Conservation (phyloP, 2,329 filamentous ascomycete genomes). For the Colletotrichum sp. region DNA sequence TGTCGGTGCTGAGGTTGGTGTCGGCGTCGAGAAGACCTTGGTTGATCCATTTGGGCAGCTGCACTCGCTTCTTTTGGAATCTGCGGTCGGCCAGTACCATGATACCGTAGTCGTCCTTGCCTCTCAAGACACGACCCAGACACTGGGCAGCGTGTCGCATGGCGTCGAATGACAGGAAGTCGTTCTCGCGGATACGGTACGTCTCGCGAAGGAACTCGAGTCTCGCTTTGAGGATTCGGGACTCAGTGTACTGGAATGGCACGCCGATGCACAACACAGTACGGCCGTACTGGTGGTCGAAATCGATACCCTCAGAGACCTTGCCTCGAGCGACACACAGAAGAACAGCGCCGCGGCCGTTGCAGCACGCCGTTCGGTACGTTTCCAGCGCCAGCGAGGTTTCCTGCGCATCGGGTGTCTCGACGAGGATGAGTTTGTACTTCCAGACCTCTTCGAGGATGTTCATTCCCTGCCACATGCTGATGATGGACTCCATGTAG, state of each 20-base stretch:
- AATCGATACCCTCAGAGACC: slow-evolving; percentile 98
- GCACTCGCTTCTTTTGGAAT: slow-evolving; percentile 88
- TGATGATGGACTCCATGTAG: slow-evolving; percentile 99
- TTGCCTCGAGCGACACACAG: slow-evolving; percentile 97
- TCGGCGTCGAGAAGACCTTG: slow-evolving; percentile 86
- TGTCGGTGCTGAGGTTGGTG: slow-evolving; percentile 91
- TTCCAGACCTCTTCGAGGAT: slow-evolving; percentile 99
- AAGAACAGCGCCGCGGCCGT: slow-evolving; percentile 90
- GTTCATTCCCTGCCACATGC: slow-evolving; percentile 99
- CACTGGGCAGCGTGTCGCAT: slow-evolving; percentile 99
- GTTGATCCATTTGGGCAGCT: slow-evolving; percentile 96
- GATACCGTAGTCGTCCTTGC: slow-evolving; percentile 99
- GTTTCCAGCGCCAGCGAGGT: slow-evolving; percentile 95
- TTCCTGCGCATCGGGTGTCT: slow-evolving; percentile 97
- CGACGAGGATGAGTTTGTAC: slow-evolving; percentile 96
- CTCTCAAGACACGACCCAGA: slow-evolving; percentile 88
- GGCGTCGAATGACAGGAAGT: slow-evolving; percentile 97
- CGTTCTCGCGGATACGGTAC: slow-evolving; percentile 95
- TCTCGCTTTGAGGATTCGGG: slow-evolving; percentile 91
- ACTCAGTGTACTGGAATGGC: slow-evolving; percentile 98
- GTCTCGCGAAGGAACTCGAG: slow-evolving; percentile 97
- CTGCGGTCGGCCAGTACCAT: slow-evolving; percentile 97
- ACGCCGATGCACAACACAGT: slow-evolving; percentile 97
- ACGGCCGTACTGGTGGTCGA: slow-evolving; percentile 97
- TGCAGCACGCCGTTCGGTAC: slow-evolving; percentile 96